Percentiles rank a stretch among this genome's conserved stretches.
Conservation (phyloP, 306 rosid species). For the Arachis hypogaea region DNA sequence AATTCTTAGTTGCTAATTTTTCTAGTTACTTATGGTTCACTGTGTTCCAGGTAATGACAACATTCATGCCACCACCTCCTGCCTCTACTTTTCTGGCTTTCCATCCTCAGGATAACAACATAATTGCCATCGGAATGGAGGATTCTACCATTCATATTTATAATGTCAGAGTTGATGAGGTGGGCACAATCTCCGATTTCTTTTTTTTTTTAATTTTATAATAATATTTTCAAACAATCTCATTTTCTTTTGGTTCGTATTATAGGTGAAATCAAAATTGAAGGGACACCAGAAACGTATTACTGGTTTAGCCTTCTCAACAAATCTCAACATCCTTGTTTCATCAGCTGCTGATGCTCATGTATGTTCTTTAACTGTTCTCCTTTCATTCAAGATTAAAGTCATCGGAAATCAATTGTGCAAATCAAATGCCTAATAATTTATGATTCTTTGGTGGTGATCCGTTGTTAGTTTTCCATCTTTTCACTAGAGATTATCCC, state of each 20-base stretch:
- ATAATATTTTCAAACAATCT: slow-evolving; percentile 35
- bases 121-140: slow-evolving; percentile 93
- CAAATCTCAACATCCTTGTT: slow-evolving; percentile 71
- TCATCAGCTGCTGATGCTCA: slow-evolving; percentile 92
- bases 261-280: slow-evolving; percentile 78
- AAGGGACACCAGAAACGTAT: slow-evolving; percentile 83
- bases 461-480: slow-evolving; percentile 8
- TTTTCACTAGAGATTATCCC: neutral
- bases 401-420: slow-evolving; percentile 19
- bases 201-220: neutral
- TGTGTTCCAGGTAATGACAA: slow-evolving; percentile 79
- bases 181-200: slow-evolving; percentile 35
- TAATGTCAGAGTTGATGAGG: slow-evolving; percentile 84
- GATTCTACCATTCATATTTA: slow-evolving; percentile 85
- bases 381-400: slow-evolving; percentile 33
- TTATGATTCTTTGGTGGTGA: slow-evolving; percentile 20
- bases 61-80: slow-evolving; percentile 81
- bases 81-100: slow-evolving; percentile 80
- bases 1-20: slow-evolving; percentile 30
- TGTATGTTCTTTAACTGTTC: slow-evolving; percentile 49
- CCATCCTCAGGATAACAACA: slow-evolving; percentile 89
- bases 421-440: slow-evolving; percentile 17
- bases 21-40: slow-evolving; percentile 30
- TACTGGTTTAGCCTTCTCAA: slow-evolving; percentile 84
- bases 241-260: slow-evolving; percentile 28